Percentiles rank a stretch among this genome's conserved stretches.
Conservation (phyloP, 805 yeast species). For the Pichia exigua region DNA sequence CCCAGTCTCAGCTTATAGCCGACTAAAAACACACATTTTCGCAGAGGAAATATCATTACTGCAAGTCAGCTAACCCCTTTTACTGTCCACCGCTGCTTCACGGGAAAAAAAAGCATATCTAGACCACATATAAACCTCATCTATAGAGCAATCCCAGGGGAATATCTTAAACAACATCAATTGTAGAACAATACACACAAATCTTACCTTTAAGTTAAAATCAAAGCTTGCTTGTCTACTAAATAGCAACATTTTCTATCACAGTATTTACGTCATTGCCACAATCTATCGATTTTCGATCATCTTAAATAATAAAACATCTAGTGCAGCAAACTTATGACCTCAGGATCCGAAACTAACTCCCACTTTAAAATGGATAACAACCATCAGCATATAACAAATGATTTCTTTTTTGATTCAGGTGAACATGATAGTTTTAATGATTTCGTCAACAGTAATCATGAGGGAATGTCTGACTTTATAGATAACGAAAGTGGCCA, state of each 20-base stretch:
- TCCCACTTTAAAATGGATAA: not conserved
- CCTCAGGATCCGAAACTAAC: not conserved
- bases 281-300: not conserved
- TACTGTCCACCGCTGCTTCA: not conserved
- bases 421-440: not conserved
- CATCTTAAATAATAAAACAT: not conserved
- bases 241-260: not conserved
- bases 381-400: not conserved
- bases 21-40: not conserved
- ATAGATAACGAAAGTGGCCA: not conserved
- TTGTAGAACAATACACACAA: not conserved
- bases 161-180: not conserved
- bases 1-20: not conserved
- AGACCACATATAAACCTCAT: not conserved
- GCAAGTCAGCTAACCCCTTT: not conserved
- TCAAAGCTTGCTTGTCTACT: not conserved
- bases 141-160: not conserved
- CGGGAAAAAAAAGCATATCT: not conserved
- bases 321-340: not conserved
- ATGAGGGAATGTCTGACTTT: not conserved
- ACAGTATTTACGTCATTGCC: not conserved
- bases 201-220: not conserved
- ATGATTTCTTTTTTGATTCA: conserved; percentile 2
- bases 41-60: not conserved
- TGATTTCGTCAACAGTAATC: not conserved